Conservation (phyloP, 2,329 filamentous ascomycete species). For the Cordyceps sp. region DNA sequence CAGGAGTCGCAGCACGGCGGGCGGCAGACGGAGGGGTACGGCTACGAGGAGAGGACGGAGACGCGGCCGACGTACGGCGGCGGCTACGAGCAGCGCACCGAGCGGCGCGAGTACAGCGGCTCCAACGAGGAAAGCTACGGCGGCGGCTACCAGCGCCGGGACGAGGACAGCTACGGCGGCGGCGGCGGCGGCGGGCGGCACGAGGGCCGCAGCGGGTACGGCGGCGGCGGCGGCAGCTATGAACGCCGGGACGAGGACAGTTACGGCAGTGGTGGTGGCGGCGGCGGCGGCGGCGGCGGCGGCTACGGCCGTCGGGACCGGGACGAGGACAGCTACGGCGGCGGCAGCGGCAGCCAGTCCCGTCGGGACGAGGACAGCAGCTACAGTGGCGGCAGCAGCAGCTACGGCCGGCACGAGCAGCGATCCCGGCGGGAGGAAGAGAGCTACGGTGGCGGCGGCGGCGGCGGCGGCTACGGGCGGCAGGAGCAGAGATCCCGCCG, state of each 20-base stretch:
- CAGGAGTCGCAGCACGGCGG: conserved; percentile 23
- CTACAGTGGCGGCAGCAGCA: conserved; percentile 2
- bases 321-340: conserved; percentile 6
- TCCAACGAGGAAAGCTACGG: conserved; percentile 12
- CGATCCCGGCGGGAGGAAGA: no score
- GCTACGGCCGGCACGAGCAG: conserved; percentile 2
- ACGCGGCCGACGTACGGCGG: conserved; percentile 31
- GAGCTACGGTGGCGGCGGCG: no score
- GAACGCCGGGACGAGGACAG: conserved; percentile 3
- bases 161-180: conserved; percentile 6
- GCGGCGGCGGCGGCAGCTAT: conserved; percentile 3
- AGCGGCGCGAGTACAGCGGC: conserved; percentile 29
- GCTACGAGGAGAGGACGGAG: conserved; percentile 42
- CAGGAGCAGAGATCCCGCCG: no score
- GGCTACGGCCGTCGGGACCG: neutral
- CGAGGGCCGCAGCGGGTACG: conserved; percentile 7
- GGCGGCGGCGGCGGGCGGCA: conserved; percentile 4
- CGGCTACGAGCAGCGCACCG: conserved; percentile 41
- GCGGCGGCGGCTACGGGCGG: no score
- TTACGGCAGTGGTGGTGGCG: conserved; percentile 7
- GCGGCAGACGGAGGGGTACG: conserved; percentile 27
- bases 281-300: conserved; percentile 2
- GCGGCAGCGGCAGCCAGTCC: conserved; percentile 4
- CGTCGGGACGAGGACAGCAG: conserved; percentile 2
- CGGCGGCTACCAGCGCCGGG: conserved; percentile 7